These are phyloP conservation scores for Taphrina communis DNA, from an alignment of 1,139 yeast genomes.

Conservation along the genomic window DNA sequence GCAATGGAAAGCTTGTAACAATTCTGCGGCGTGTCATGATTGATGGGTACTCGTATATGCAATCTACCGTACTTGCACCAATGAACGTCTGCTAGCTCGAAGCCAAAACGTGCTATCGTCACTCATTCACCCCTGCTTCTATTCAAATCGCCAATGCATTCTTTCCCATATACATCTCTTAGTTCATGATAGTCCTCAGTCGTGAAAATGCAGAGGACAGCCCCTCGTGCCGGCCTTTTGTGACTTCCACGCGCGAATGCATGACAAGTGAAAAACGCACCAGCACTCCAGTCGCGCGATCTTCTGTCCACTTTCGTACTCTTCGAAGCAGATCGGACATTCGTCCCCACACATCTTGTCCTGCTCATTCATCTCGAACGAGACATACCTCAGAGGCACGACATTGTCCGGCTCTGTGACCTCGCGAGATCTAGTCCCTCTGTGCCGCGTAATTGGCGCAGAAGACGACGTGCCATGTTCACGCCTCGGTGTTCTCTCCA, in stretches of 20 bases:
- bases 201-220: constrained; percentile 39
- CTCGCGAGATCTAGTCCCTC: not conserved
- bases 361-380: constrained; percentile 30
- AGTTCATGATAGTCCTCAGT: not conserved
- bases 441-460: not conserved
- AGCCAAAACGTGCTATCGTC: no score
- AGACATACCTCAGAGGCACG: constrained; percentile 34
- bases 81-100: no score
- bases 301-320: constrained; percentile 79
- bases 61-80: no score
- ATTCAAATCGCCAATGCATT: no score
- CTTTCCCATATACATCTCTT: no score
- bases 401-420: not conserved
- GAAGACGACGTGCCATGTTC: not conserved
- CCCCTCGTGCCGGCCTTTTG: constrained; percentile 32
- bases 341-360: constrained; percentile 59
- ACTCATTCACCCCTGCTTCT: no score
- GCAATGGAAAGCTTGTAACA: no score
- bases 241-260: constrained; percentile 28
- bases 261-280: constrained; percentile 78
- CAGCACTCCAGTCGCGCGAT: constrained; percentile 93
- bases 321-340: constrained; percentile 93
- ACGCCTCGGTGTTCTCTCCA: constrained; percentile 1
- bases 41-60: no score
- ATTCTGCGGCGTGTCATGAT: no score